A percentile compares a stretch with the other conserved stretches of the same genome.
These are phyloP conservation scores for Ampelomyces quisqualis DNA, from an alignment of 2,329 filamentous ascomycete genomes.

Conservation along the genomic window DNA sequence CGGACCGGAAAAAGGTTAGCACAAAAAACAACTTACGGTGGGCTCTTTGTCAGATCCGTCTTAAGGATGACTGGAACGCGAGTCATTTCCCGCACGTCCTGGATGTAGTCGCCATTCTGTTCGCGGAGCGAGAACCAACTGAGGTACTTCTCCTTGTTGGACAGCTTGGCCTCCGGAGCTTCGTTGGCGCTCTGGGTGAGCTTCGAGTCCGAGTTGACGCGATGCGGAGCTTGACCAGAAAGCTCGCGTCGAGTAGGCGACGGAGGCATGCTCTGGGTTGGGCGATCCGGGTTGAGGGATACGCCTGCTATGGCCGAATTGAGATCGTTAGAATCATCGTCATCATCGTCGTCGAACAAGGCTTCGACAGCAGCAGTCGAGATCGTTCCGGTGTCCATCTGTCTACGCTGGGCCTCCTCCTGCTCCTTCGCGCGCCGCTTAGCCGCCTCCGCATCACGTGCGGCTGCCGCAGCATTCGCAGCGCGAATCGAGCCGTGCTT, in stretches of 20 bases:
- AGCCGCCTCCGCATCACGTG: slow-evolving; percentile 77
- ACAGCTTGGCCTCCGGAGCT: slow-evolving; percentile 74
- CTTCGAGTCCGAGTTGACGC: slow-evolving; percentile 92
- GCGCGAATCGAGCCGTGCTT: slow-evolving; percentile 75
- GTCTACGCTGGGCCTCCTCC: slow-evolving; percentile 87
- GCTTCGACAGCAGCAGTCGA: slow-evolving; percentile 91
- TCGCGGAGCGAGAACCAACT: slow-evolving; percentile 87
- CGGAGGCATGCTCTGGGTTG: slow-evolving; percentile 92
- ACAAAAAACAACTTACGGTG: slow-evolving; percentile 73
- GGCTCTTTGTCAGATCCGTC: slow-evolving; percentile 97
- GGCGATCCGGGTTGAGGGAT: slow-evolving; percentile 77
- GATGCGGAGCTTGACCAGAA: slow-evolving; percentile 70
- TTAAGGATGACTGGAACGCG: slow-evolving; percentile 96
- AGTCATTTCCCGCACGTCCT: slow-evolving; percentile 98
- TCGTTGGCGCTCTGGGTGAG: slow-evolving; percentile 68
- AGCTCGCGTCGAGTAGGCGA: slow-evolving; percentile 79
- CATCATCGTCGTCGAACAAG: slow-evolving; percentile 89
- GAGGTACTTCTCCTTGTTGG: slow-evolving; percentile 94
- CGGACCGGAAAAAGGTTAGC: slow-evolving; percentile 1
- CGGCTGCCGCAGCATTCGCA: slow-evolving; percentile 72
- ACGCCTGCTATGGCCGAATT: slow-evolving; percentile 92
- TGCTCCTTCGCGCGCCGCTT: slow-evolving; percentile 80
- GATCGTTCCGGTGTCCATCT: slow-evolving; percentile 92
- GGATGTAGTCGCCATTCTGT: slow-evolving; percentile 92
- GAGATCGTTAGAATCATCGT: slow-evolving; percentile 75